Base-by-base conservation (phyloP, 2,329 filamentous ascomycete genomes). In the Sclerotinia trifoliorum region DNA sequence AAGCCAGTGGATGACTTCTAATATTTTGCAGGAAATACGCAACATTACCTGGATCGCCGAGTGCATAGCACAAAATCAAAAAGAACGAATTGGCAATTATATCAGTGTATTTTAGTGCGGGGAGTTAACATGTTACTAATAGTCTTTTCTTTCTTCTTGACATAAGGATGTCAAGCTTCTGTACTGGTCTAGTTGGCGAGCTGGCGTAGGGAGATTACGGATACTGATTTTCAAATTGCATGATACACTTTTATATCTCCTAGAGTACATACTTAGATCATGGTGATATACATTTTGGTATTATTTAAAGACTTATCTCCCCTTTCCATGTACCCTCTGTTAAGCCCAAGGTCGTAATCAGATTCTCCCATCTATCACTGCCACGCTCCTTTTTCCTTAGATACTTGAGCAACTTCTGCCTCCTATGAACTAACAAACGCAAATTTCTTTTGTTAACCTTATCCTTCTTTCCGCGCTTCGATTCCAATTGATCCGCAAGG, bases 1-100 rank as follows among this genome's bases (percentile, higher is more conserved):
- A 39, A 17, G 5, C n/a, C 24, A n/a, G 8, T 35, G 29, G 39
- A 52, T 42, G 46, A 66, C 51, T 65, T 66, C 78, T 81, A 76
- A 84, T 76, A 35, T 52, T 5, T 26, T 4, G 26, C 71, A 98
- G 94, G 95, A 99, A 90, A 97, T 98, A 76, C 91, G 95, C 73
- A 99, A 99, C 81, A 97, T 99, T 77, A 98, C 95, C 64, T 99
- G 95, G 95, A 99, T 99, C 80, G 91, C 95, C 29, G 95, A 99
- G 81, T 99, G 95, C 82, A 99, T 99, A 86, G 95, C 95, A 67
- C 95, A 99, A 82, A 97, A 97, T 83, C 95, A 99, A 82, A 99
- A 99, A 84, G 95, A 99, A 81, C 88, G 95, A 78, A 98, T 99
- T 79, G 91, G 92, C 75, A 99, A 98, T 82, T 99, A 96, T 81